Base-by-base conservation (phyloP, 192 early-diverging fungal genomes). In the Phlyctochytrium bullatum region DNA sequence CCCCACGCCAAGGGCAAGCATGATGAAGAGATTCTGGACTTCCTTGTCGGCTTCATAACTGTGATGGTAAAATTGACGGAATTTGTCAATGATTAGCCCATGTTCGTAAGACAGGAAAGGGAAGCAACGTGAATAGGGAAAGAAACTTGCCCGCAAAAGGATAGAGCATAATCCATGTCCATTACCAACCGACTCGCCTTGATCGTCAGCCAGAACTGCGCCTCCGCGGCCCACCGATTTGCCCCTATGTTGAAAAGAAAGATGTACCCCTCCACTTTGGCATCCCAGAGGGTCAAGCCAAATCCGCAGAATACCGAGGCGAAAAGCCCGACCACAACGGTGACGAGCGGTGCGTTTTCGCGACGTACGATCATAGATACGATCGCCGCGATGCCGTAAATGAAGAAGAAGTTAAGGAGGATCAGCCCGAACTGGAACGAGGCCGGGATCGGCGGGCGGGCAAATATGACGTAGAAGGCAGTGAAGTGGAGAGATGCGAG, bases 311-410 rank as follows among this genome's bases (percentile, higher is more conserved):
- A 53, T 14, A 65, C 60, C 29, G 68, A 40, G n/a, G 56, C 27
- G 34, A 75, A 52, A 34, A 75, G 63, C 25, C 52, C 67, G 1
- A 65, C 50, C 29, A 70, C 57, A 0, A 75, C 73, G 27, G 72
- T 69, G 51, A 72, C 33, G 16, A 75, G 31, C 2, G 73, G 56
- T 2, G 69, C 73, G 59, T 75, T 73, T 52, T 71, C 73, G 25
- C 73, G 73, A 24, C 59, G 51, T 28, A 72, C 52, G 27, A 75
- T 34, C 59, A 75, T 65, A 1, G 72, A 75, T 0, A 75, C 40
- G 50, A 75, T 47, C 24, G 34, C 28, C 28, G 71, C 58, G 47
- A 64, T 54, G 12, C 63, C 71, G 62, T 71, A 80, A 68, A 78
- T 78, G 3, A 77, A 53, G 30, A 74, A 68, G 10, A 62, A 58